Percentiles rank a stretch among this genome's conserved stretches.
These are phyloP conservation scores for Hymenoscyphus infarciens DNA, from an alignment of 2,329 filamentous ascomycete genomes.

Conservation along the genomic window DNA sequence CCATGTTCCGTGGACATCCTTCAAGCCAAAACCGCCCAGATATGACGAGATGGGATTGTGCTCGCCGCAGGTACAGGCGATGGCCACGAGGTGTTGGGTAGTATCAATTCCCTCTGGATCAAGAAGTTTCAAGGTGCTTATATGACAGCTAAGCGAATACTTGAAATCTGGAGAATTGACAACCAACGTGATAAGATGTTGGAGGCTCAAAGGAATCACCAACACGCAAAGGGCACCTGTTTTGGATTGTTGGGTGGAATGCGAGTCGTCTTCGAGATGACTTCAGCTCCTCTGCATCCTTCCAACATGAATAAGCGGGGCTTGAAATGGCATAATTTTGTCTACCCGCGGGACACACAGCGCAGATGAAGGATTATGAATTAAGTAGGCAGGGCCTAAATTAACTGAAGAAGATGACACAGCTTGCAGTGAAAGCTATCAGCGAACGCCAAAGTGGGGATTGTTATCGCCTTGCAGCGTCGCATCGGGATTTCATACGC, in stretches of 20 bases:
- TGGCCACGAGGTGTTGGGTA: neutral
- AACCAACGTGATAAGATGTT: neutral
- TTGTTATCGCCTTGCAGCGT: slow-evolving; percentile 2
- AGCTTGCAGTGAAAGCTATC: neutral
- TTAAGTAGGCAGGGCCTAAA: too few species aligned
- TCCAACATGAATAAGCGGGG: neutral
- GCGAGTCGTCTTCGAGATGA: neutral
- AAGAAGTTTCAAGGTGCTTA: slow-evolving; percentile 5
- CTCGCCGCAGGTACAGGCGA: neutral
- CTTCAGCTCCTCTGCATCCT: slow-evolving; percentile 1
- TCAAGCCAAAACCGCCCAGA: neutral
- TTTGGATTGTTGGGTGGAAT: neutral
- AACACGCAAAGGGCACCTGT: neutral
- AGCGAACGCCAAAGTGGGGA: neutral
- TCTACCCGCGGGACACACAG: neutral
- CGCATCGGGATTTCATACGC: neutral
- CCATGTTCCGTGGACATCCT: neutral
- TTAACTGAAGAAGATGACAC: neutral
- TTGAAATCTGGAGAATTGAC: neutral
- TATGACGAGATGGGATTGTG: neutral
- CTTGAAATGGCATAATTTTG: neutral
- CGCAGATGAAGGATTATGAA: slow-evolving; percentile 4
- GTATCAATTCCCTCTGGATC: neutral
- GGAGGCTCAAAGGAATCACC: neutral
- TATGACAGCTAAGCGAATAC: neutral